Percentiles rank a stretch among this genome's conserved stretches.
Evolutionary conservation across 1,284 basidiomycete genomes (phyloP).

Genomic region (Sphagnurus paluster): DNA sequence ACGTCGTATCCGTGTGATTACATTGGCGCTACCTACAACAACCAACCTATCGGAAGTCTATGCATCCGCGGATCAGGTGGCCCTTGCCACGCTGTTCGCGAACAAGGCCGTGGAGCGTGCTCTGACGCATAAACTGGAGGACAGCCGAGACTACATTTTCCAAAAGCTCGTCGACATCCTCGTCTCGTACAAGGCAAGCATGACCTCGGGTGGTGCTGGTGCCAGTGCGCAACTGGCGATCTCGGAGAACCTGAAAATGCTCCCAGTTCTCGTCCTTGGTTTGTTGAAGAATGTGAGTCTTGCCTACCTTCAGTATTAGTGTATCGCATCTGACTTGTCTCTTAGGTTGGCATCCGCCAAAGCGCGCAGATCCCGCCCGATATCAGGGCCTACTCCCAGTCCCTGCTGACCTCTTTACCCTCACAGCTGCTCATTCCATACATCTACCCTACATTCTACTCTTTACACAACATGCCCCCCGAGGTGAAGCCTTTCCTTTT

Average conservation of each 20-base stretch:
- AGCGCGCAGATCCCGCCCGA: slow-evolving; percentile 97
- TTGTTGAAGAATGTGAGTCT: slow-evolving; percentile 87
- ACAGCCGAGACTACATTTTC: slow-evolving; percentile 88
- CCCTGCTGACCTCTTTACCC: slow-evolving; percentile 88
- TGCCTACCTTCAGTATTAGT: not conserved
- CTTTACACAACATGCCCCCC: slow-evolving; percentile 94
- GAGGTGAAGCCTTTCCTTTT: slow-evolving; percentile 56
- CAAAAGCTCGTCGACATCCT: slow-evolving; percentile 92
- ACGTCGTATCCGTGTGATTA: slow-evolving; percentile 94
- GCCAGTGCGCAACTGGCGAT: slow-evolving; percentile 94
- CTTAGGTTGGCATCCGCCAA: slow-evolving; percentile 88
- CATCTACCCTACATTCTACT: slow-evolving; percentile 94
- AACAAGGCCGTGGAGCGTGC: slow-evolving; percentile 98
- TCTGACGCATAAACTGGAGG: slow-evolving; percentile 89
- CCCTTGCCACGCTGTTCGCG: slow-evolving; percentile 86
- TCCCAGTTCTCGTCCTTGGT: slow-evolving; percentile 89
- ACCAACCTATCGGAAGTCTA: slow-evolving; percentile 93
- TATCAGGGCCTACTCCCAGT: slow-evolving; percentile 93
- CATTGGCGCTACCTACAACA: slow-evolving; percentile 91
- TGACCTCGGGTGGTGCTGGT: slow-evolving; percentile 91
- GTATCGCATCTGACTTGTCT: slow-evolving; percentile 2
- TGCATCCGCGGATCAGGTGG: slow-evolving; percentile 93
- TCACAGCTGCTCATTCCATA: slow-evolving; percentile 92
- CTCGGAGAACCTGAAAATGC: slow-evolving; percentile 91
- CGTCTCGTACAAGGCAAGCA: slow-evolving; percentile 92